Base-by-base conservation (phyloP, 371 early-diverging fungal genomes). In the Mucor piriformis region DNA sequence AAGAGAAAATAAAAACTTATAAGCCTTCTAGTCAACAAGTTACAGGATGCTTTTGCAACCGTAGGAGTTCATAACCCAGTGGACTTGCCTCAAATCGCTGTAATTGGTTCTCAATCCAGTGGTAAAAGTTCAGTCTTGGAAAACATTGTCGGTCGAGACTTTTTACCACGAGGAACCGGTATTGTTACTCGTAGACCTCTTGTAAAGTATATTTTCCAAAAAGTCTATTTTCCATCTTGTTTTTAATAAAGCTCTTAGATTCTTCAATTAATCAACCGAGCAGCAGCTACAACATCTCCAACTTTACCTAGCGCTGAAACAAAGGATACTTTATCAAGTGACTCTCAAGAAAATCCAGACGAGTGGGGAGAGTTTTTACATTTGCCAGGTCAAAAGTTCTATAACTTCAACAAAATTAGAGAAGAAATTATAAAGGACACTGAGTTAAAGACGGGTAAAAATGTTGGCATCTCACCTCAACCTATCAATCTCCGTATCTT, bases 41-140 rank as follows among this genome's bases (percentile, higher is more conserved):
- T 99, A 59, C 99, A 99, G 74, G 97, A 97, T 74, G 95, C 97
- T 35, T 99, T 99, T 79, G 81, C 95, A 15, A 91, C 95, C 8
- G 96, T 95, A n/a, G 95, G 96, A 54, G 96, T 96, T 34, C 84
- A 89, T 57, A 97, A 97, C 72, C 97, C 98, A 4, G 94, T 99
- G 6, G 99, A 99, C 80, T 79, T 99, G 49, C 99, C 99, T 10
- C 99, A 98, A 79, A 98, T 99, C 72, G 93, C 93, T 43, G 99
- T 98, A 42, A 93, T 99, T 70, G 99, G 98, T 35, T 89, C 91
- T n/a, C 98, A 99, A 79, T 93, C 94, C 61, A 91, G 93, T 73
- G 99, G 99, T 42, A 99, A 99, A 81, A 92, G 92, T 72, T 98
- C 98, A 27, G 99, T 99, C 33, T 85, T 99, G 33, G 99, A 99